A percentile compares a stretch with the other conserved stretches of the same genome.
phyloP scores from a whole-genome alignment of 345 rosid species.

The Turnera subulata region DNA sequence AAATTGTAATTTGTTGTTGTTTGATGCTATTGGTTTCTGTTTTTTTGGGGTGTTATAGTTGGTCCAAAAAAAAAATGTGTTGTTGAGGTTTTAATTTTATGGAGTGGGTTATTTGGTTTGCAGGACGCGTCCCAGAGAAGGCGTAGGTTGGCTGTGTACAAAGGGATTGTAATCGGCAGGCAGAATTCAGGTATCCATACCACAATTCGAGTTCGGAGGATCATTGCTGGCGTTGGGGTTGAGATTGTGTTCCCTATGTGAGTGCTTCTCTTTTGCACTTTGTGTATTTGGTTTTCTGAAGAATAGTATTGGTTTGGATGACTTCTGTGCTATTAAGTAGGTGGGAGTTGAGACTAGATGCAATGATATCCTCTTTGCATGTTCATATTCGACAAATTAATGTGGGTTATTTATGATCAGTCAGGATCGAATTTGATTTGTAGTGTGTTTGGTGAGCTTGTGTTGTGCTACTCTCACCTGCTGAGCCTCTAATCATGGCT shows the following conservation, averaged over 20 bases:
- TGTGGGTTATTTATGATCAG: too few relatives aligned
- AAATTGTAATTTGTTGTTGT: constrained; percentile 46
- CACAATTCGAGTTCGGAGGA: constrained; percentile 75
- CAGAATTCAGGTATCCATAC: constrained; percentile 91
- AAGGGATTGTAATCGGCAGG: constrained; percentile 78
- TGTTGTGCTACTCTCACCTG: too few relatives aligned
- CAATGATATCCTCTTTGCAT: too few relatives aligned
- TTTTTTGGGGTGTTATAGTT: not conserved
- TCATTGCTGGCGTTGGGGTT: constrained; percentile 73
- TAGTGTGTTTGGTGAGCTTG: too few relatives aligned
- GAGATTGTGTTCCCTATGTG: constrained; percentile 80
- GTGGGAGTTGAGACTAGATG: too few relatives aligned
- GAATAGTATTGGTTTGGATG: too few relatives aligned
- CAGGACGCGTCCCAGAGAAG: constrained; percentile 80
- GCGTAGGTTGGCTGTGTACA: constrained; percentile 73
- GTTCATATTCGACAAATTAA: too few relatives aligned
- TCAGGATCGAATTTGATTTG: too few relatives aligned
- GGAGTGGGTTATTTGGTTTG: constrained; percentile 12
- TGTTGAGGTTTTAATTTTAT: constrained; percentile 14
- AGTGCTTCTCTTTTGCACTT: constrained; percentile 21
- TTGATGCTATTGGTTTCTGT: constrained; percentile 1
- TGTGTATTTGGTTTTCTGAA: not conserved
- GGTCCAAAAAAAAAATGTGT: too few relatives aligned
- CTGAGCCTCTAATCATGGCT: too few relatives aligned
- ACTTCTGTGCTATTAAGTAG: too few relatives aligned